Evolutionary conservation across 805 yeast species (phyloP).

Genomic region (Saturnispora mendoncae): DNA sequence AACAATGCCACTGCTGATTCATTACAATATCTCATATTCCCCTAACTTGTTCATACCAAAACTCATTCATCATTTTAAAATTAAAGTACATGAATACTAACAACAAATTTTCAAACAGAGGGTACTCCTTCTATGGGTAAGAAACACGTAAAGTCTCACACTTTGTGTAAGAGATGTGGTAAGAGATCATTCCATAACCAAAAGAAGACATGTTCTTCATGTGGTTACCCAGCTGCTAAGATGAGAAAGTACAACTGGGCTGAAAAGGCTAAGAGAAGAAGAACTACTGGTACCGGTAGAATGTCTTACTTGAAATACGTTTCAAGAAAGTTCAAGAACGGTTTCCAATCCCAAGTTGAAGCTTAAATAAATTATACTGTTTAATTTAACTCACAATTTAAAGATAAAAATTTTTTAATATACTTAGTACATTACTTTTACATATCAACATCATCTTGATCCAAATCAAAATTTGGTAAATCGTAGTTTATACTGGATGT

Average conservation of each 20-base stretch:
- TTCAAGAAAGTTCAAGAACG: slow-evolving; percentile 97
- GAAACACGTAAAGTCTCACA: slow-evolving; percentile 99
- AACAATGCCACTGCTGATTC: neutral
- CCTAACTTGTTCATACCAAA: too few relatives aligned
- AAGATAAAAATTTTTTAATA: neutral
- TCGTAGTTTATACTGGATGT: slow-evolving; percentile 54
- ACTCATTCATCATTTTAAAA: too few relatives aligned
- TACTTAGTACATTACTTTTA: neutral
- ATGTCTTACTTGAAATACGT: slow-evolving; percentile 96
- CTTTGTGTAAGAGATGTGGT: slow-evolving; percentile 99
- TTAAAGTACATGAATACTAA: slow-evolving; percentile 14
- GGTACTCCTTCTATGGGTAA: slow-evolving; percentile 99
- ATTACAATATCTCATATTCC: neutral
- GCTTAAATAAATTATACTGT: slow-evolving; percentile 8
- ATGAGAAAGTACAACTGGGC: slow-evolving; percentile 99
- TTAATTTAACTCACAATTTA: neutral
- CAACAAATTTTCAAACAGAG: slow-evolving; percentile 43
- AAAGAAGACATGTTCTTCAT: slow-evolving; percentile 97
- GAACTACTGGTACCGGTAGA: slow-evolving; percentile 99
- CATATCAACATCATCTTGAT: slow-evolving; percentile 15
- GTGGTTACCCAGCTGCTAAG: slow-evolving; percentile 99
- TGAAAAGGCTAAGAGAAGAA: slow-evolving; percentile 98
- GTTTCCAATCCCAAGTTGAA: slow-evolving; percentile 67
- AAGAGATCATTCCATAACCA: slow-evolving; percentile 97
- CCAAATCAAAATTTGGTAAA: slow-evolving; percentile 16